These are phyloP conservation scores for Penicillium crustosum DNA, from an alignment of 2,329 filamentous ascomycete genomes.

Conservation along the genomic window DNA sequence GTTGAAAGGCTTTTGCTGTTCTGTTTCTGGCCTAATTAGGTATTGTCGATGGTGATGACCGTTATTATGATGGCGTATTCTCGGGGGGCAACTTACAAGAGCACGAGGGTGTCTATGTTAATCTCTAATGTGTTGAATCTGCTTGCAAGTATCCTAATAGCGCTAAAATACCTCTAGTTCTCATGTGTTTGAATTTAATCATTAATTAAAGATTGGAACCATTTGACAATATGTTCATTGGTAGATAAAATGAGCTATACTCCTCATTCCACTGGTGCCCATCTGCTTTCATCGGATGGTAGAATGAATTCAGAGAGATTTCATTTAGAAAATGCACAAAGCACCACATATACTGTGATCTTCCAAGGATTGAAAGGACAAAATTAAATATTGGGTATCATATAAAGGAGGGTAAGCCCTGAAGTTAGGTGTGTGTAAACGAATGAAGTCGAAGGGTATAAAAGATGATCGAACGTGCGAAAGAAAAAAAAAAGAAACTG, in stretches of 20 bases:
- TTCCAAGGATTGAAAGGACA: background rate
- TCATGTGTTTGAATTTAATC: background rate
- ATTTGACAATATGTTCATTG: background rate
- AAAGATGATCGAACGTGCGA: background rate
- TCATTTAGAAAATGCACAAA: no score
- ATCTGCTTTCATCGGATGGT: background rate
- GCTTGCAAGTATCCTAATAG: background rate
- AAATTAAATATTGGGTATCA: slow-evolving; percentile 6
- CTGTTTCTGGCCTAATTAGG: background rate
- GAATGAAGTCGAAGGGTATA: background rate
- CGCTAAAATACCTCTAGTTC: background rate
- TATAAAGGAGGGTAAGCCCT: background rate
- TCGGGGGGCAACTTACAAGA: background rate
- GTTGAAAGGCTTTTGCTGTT: background rate
- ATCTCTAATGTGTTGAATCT: slow-evolving; percentile 3
- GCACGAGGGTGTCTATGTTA: background rate
- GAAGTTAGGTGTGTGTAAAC: background rate
- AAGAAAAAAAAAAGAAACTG: background rate
- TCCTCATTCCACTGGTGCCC: background rate
- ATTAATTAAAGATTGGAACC: background rate
- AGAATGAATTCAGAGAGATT: no score
- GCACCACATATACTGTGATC: no score
- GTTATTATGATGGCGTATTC: background rate
- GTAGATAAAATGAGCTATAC: background rate
- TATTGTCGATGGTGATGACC: background rate